These are phyloP conservation scores for Iris pallida DNA, from an alignment of 116 monocot species.

Conservation along the genomic window DNA sequence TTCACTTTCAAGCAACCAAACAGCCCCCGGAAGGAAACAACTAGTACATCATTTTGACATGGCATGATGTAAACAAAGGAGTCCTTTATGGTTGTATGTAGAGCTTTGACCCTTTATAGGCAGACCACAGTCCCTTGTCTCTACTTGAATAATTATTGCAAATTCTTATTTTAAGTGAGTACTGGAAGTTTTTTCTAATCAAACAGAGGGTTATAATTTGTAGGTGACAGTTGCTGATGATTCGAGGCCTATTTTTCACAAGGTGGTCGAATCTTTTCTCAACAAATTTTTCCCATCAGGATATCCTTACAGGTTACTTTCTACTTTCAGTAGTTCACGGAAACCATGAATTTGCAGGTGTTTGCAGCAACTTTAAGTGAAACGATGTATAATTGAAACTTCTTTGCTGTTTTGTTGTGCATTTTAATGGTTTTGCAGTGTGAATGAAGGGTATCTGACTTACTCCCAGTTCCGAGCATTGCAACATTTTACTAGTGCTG, in stretches of 20 bases:
- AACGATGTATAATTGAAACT: neutral
- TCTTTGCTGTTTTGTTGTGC: neutral
- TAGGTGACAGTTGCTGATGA: slow-evolving; percentile 73
- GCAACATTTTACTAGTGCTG: slow-evolving; percentile 82
- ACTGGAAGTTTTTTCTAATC: too few species aligned
- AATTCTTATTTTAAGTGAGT: too few species aligned
- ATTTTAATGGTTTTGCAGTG: slow-evolving; percentile 39
- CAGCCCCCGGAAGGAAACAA: too few species aligned
- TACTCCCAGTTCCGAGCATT: slow-evolving; percentile 75
- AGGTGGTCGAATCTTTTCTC: slow-evolving; percentile 69
- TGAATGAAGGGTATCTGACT: slow-evolving; percentile 77
- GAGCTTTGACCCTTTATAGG: too few species aligned
- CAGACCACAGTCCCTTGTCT: too few species aligned
- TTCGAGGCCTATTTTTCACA: slow-evolving; percentile 52
- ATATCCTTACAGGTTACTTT: slow-evolving; percentile 79
- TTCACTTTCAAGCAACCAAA: too few species aligned
- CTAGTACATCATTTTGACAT: too few species aligned
- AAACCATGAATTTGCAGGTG: neutral
- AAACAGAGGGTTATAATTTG: neutral
- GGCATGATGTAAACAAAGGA: too few species aligned
- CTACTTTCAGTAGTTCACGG: neutral
- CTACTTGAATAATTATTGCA: too few species aligned
- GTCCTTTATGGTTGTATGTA: too few species aligned
- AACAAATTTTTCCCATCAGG: slow-evolving; percentile 95
- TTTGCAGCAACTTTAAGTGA: neutral